These are phyloP conservation scores for Penicillium taxi DNA, from an alignment of 495 filamentous ascomycete genomes.

Conservation along the genomic window DNA sequence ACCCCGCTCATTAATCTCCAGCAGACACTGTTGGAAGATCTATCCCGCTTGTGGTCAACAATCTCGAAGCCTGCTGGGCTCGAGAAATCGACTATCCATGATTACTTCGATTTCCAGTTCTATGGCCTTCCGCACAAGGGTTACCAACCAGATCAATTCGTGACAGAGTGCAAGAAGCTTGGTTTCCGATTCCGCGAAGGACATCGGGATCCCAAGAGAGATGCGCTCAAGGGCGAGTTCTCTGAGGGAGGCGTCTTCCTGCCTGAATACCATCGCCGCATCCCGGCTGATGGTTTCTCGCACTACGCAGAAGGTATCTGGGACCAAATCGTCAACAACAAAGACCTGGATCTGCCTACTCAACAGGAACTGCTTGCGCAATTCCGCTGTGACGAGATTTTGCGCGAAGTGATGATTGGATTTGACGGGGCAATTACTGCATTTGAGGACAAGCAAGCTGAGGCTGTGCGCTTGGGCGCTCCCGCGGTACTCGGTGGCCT, in stretches of 20 bases:
- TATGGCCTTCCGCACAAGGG: conserved; percentile 94
- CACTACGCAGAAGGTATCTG: conserved; percentile 88
- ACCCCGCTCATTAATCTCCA: conserved; percentile 84
- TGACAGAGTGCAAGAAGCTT: conserved; percentile 69
- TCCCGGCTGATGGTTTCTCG: conserved; percentile 91
- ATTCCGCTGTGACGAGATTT: conserved; percentile 95
- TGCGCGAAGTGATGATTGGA: conserved; percentile 69
- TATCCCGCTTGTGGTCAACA: conserved; percentile 83
- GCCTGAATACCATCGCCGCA: conserved; percentile 89
- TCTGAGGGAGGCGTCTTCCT: conserved; percentile 77
- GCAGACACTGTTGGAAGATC: conserved; percentile 81
- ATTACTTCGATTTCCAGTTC: conserved; percentile 98
- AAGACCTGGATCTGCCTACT: conserved; percentile 91
- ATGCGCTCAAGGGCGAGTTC: conserved; percentile 51
- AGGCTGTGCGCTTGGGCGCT: conserved; percentile 61
- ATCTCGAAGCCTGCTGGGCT: conserved; percentile 84
- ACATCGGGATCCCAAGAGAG: conserved; percentile 54
- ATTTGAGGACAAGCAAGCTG: conserved; percentile 77
- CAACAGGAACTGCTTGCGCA: conserved; percentile 96
- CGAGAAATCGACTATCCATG: conserved; percentile 81
- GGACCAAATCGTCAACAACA: conserved; percentile 98
- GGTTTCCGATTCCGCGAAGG: conserved; percentile 75
- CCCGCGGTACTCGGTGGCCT: conserved; percentile 65
- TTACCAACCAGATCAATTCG: conserved; percentile 88
- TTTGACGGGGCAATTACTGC: conserved; percentile 80